These are phyloP conservation scores for Leccinum angustisporum DNA, from an alignment of 1,284 basidiomycete genomes.

Conservation along the genomic window DNA sequence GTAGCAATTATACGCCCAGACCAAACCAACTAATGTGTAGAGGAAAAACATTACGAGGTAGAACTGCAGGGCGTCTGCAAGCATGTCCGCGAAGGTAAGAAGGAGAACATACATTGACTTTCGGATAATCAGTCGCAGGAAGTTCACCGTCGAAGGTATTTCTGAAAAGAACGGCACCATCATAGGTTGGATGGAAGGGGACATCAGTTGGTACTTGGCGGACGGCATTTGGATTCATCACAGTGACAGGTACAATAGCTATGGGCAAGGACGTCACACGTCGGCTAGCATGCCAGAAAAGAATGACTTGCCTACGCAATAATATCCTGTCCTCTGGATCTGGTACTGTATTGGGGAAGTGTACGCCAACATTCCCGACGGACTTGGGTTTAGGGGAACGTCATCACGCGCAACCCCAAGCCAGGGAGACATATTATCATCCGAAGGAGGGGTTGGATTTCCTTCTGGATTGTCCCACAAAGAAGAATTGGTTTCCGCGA, in stretches of 20 bases:
- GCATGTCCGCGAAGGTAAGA: not conserved
- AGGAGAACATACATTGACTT: conserved; percentile 75
- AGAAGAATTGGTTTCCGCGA: conserved; percentile 12
- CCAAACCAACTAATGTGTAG: conserved; percentile 67
- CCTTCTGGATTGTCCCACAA: conserved; percentile 64
- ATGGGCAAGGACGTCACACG: conserved; percentile 12
- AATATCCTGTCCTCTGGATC: conserved; percentile 90
- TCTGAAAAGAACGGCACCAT: conserved; percentile 80
- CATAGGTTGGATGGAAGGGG: conserved; percentile 77
- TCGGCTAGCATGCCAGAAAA: conserved; percentile 2
- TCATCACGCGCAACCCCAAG: conserved; percentile 34
- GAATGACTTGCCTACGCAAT: conserved; percentile 80
- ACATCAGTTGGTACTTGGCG: conserved; percentile 48
- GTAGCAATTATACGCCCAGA: conserved; percentile 87
- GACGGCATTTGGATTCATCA: conserved; percentile 39
- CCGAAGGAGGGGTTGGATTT: conserved; percentile 52
- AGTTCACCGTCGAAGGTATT: conserved; percentile 90
- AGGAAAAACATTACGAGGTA: conserved; percentile 83
- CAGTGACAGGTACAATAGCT: conserved; percentile 86
- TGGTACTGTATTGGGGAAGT: conserved; percentile 70
- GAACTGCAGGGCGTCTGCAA: conserved; percentile 55
- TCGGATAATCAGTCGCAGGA: conserved; percentile 95
- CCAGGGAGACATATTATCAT: conserved; percentile 50
- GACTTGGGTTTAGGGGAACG: conserved; percentile 44
- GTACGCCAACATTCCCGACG: conserved; percentile 53